Conservation (phyloP, 176 grass and related monocot species). For the bread wheat (Triticum aestivum) region DNA sequence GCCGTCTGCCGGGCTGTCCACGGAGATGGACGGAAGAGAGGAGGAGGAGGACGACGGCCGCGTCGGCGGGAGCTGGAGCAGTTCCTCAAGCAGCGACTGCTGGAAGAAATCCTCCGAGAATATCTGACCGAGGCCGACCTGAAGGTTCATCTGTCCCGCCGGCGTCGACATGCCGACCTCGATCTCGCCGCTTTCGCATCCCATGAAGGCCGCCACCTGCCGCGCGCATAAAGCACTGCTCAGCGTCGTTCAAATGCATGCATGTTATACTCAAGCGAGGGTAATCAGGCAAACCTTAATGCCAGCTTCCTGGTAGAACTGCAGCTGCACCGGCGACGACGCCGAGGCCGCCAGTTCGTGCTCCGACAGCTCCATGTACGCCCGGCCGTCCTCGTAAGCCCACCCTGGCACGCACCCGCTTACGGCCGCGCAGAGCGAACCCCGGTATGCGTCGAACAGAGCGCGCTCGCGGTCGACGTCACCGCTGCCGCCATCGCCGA, state of each 20-base stretch:
- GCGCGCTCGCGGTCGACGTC: conserved; percentile 6
- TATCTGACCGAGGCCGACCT: conserved; percentile 54
- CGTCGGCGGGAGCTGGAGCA: conserved; percentile 38
- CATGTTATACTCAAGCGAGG: background rate
- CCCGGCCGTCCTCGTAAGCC: conserved; percentile 50
- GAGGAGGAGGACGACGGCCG: conserved; percentile 44
- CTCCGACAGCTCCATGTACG: conserved; percentile 61
- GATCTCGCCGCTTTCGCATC: conserved; percentile 76
- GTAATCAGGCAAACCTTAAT: conserved; percentile 53
- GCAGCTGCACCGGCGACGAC: conserved; percentile 52
- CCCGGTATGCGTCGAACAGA: conserved; percentile 63
- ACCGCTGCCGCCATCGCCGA: conserved; percentile 24
- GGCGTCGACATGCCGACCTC: conserved; percentile 62
- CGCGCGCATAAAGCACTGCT: background rate
- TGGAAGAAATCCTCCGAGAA: conserved; percentile 83
- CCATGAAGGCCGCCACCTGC: conserved; percentile 78
- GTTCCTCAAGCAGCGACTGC: conserved; percentile 46
- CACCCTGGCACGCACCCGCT: conserved; percentile 78
- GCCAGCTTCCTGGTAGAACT: conserved; percentile 90
- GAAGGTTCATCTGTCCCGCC: conserved; percentile 12
- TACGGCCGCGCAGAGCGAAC: conserved; percentile 37
- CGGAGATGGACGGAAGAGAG: conserved; percentile 45
- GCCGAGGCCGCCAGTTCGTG: conserved; percentile 38
- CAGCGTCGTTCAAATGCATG: background rate
- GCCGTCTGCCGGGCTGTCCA: conserved; percentile 49